Conservation (phyloP, 805 yeast genomes). For the Ogataea naganishii region DNA sequence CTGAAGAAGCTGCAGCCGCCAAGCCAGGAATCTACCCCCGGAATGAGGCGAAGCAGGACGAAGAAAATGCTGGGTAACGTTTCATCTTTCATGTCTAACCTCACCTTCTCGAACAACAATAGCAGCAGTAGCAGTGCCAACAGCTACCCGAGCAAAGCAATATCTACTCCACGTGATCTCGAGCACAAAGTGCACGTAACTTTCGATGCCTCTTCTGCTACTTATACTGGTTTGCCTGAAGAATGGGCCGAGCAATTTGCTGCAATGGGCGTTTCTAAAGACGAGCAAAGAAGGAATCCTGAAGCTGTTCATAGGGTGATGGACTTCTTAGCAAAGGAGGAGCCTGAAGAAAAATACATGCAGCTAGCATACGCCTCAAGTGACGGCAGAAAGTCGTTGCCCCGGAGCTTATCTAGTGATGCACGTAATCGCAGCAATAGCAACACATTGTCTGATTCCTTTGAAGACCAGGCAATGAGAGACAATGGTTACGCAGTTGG, state of each 20-base stretch:
- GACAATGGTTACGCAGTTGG: too few relatives aligned
- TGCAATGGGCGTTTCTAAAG: slow-evolving; percentile 80
- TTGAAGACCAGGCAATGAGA: too few relatives aligned
- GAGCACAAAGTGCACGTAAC: slow-evolving; percentile 93
- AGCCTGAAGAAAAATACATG: slow-evolving; percentile 17
- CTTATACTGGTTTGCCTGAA: slow-evolving; percentile 84
- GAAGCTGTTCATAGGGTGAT: slow-evolving; percentile 58
- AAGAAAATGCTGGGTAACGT: slow-evolving; percentile 53
- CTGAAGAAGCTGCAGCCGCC: too few relatives aligned
- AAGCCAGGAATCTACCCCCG: too few relatives aligned
- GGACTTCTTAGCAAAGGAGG: slow-evolving; percentile 14
- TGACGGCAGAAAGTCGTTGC: too few relatives aligned
- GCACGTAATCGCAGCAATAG: too few relatives aligned
- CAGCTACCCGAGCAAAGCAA: slow-evolving; percentile 31
- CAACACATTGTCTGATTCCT: too few relatives aligned
- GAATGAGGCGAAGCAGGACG: slow-evolving; percentile 35
- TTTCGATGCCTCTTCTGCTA: slow-evolving; percentile 73
- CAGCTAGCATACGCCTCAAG: too few relatives aligned
- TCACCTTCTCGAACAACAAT: slow-evolving; percentile 7
- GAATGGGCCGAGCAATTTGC: slow-evolving; percentile 84
- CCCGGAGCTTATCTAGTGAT: too few relatives aligned
- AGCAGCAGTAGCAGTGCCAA: slow-evolving; percentile 5
- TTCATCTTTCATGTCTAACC: slow-evolving; percentile 28
- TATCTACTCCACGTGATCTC: slow-evolving; percentile 87
- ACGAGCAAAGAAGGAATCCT: slow-evolving; percentile 86